Percentiles rank a stretch among this genome's conserved stretches.
Evolutionary conservation across 23 red algal genomes (phyloP).

Genomic region (Agarophyton chilense): DNA sequence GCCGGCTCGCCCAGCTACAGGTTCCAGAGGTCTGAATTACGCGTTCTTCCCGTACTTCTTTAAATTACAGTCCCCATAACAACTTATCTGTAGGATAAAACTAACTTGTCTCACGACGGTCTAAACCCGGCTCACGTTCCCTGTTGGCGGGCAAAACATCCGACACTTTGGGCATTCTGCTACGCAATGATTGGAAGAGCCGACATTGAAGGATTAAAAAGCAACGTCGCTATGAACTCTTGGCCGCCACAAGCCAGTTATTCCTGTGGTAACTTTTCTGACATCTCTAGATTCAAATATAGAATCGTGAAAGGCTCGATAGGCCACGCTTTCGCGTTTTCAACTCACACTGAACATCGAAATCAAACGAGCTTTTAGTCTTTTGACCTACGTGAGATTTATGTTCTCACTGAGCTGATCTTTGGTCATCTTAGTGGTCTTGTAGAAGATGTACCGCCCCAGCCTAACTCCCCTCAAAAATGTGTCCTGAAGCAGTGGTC

Average conservation of each 20-base stretch:
- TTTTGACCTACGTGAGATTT: slow-evolving; percentile 74
- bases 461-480: too few relatives aligned
- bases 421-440: slow-evolving; percentile 91
- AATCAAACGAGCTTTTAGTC: neutral
- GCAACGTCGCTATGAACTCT: slow-evolving; percentile 83
- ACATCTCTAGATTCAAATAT: neutral
- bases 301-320: slow-evolving; percentile 74
- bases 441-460: slow-evolving; percentile 96
- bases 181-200: slow-evolving; percentile 76
- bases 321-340: slow-evolving; percentile 96
- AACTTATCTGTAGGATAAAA: slow-evolving; percentile 81
- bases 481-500: too few relatives aligned
- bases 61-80: slow-evolving; percentile 90
- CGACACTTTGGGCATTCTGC: slow-evolving; percentile 68
- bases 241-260: too few relatives aligned
- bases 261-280: slow-evolving; percentile 89
- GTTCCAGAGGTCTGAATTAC: slow-evolving; percentile 54
- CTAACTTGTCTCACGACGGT: too few relatives aligned
- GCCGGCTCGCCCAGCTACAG: too few relatives aligned
- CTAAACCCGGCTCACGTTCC: slow-evolving; percentile 78
- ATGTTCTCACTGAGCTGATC: slow-evolving; percentile 93
- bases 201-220: slow-evolving; percentile 81
- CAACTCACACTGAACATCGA: too few relatives aligned
- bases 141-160: slow-evolving; percentile 70
- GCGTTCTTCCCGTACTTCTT: slow-evolving; percentile 59